Evolutionary conservation across 116 monocot genomes (phyloP).

Genomic region (Cymodocea nodosa): DNA sequence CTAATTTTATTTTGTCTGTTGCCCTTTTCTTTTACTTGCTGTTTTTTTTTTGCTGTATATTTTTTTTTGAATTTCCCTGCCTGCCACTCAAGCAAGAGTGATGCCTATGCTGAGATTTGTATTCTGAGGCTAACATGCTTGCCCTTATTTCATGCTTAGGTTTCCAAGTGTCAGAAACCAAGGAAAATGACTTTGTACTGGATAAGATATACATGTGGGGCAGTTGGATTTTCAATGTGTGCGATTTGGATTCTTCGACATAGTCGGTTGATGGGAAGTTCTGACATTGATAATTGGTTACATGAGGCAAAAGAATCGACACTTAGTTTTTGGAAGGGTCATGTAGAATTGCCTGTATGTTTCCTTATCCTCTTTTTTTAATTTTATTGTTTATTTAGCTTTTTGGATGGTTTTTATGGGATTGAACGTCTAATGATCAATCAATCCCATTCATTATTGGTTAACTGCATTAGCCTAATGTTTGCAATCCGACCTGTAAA

Average conservation of each 20-base stretch:
- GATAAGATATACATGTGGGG: constrained; percentile 79
- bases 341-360: constrained; percentile 74
- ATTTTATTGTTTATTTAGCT: not conserved
- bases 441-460: no score
- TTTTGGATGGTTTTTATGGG: no score
- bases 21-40: no score
- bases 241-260: constrained; percentile 87
- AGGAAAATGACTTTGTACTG: constrained; percentile 65
- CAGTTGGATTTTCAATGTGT: constrained; percentile 72
- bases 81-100: no score
- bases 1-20: no score
- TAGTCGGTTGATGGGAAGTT: constrained; percentile 93
- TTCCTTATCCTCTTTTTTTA: not conserved
- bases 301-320: constrained; percentile 83
- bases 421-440: no score
- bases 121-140: not conserved
- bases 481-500: no score
- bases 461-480: no score
- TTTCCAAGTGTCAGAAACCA: constrained; percentile 73
- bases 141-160: constrained; percentile 18
- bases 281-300: constrained; percentile 96
- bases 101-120: no score
- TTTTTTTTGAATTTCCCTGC: no score
- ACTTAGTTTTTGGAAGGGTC: constrained; percentile 64
- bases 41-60: no score